Base-by-base conservation (phyloP, 2,329 filamentous ascomycete species). In the Arthrobotrys sphaeroides region DNA sequence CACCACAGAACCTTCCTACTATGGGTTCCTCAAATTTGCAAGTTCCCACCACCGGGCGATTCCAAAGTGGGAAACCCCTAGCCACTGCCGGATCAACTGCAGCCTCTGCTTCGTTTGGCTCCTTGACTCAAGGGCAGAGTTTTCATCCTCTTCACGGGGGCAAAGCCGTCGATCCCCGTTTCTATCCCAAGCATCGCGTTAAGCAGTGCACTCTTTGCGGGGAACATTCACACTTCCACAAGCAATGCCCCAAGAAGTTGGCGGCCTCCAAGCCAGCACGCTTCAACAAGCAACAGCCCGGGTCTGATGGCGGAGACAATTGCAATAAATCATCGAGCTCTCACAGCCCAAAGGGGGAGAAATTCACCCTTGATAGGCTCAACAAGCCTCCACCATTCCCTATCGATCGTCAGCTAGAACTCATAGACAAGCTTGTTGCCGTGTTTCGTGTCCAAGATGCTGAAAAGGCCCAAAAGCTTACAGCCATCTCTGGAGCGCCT, bases 391-490 rank as follows among this genome's bases (percentile, higher is more conserved):
- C 59, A 2, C 33, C 55, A 7, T 75, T 43, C 28, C 59, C 72
- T 31, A 69, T 75, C 47, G 72, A 75, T 26, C 57, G 72, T 10
- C 72, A 75, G 28, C 2, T 69, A 3, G 72, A 75, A 28, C 42
- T 75, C 3, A 69, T 75, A 16, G 64, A 75, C 12, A 60, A 47
- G 4, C 33, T 69, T 16, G 28, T 36, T 22, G 26, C 26, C 5
- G 28, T 42, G 1, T 18, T 45, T 26, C 31, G 57, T 38, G 40
- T 20, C 5, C 26, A 9, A 6, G 24, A 42, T 3, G 5, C 9
- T 3, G 45, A 20, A 3, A 16, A 38, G 3, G 38, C 18, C 31
- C 10, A 24, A n/a, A 36, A 26, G 5, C 9, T 5, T 43, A 22
- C 10, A 3, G 5, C 22, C 55, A 33, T 12, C 5, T 20, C 6